Evolutionary conservation across 2,329 filamentous ascomycete genomes (phyloP), one percentile per base, ranked within the genome.

Genomic region (Hirsutella rhossiliensis): DNA sequence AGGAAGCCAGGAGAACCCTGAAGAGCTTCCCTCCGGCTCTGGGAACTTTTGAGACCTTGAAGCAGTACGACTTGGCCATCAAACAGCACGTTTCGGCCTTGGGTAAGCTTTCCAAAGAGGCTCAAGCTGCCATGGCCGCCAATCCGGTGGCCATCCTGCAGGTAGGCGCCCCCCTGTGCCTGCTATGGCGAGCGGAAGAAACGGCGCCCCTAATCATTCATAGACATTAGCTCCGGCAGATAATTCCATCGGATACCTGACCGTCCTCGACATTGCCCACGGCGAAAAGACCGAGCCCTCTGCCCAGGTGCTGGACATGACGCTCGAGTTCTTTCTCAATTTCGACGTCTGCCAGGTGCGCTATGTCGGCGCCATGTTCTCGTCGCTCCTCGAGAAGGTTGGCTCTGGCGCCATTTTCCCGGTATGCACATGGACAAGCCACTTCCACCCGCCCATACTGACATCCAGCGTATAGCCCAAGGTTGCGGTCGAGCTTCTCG

Each of bases 321-420:
- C 69, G 15, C 54, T 70, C 40, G 52, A 57, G 1, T 75, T 78
- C 47, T 55, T 77, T 23, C 48, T 66, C 40, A 56, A 56, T 5
- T 78, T 77, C 49, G 69, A 78, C 46, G 55, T 64, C 12, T 56
- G 65, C 11, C 75, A 78, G 51, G 65, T 74, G 43, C 67, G 75
- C 52, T 78, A 76, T 54, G 64, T 62, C 11, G 71, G 71, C 17
- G 45, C 48, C 3, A 46, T 59, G 4, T 64, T 78, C 18, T 59
- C 62, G n/a, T 56, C 61, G 2, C 52, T 78, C 3, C 60, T 78
- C 19, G 61, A 65, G 2, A 56, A 56, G 38, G 56, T 73, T 13
- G 57, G 57, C 2, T 57, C 53, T 3, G 64, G 65, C 34, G 59
- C 60, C 36, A 41, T 71, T 11, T 63, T 69, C 44, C 62, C 69